Conservation (phyloP, 441 rosid species). For the Geranium incanum region DNA sequence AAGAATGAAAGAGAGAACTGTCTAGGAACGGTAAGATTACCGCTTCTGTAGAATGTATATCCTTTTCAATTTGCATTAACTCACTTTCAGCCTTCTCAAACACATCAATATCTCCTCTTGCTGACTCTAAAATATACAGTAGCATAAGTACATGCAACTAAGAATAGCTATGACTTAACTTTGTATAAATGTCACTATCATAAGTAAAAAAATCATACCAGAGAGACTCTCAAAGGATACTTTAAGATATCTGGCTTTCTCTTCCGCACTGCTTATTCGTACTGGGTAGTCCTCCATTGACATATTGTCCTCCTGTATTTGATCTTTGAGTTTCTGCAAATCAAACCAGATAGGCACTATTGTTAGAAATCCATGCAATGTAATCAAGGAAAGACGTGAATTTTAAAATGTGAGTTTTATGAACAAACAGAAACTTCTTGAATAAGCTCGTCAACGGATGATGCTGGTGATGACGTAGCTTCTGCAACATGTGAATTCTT, state of each 20-base stretch:
- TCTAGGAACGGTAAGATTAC: conserved; percentile 30
- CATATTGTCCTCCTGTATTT: conserved; percentile 47
- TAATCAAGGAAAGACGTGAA: conserved; percentile 10
- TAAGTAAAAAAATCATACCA: conserved; percentile 37
- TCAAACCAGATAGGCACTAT: background rate
- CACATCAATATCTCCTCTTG: conserved; percentile 65
- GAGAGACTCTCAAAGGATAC: conserved; percentile 54
- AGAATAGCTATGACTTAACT: background rate
- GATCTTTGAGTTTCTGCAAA: conserved; percentile 46
- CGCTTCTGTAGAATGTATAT: conserved; percentile 48
- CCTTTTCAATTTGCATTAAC: conserved; percentile 62
- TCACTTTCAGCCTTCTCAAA: conserved; percentile 71
- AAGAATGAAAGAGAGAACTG: conserved; percentile 10
- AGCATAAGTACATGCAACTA: conserved; percentile 14
- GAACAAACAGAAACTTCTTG: conserved; percentile 78
- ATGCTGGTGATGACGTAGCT: conserved; percentile 35
- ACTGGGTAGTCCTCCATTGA: conserved; percentile 39
- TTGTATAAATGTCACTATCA: conserved; percentile 5
- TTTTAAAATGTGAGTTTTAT: conserved; percentile 18
- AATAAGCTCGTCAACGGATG: conserved; percentile 69
- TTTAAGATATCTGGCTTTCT: conserved; percentile 48
- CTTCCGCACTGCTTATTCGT: conserved; percentile 50
- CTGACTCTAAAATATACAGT: conserved; percentile 45
- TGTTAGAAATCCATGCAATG: conserved; percentile 8
- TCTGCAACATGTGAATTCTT: conserved; percentile 48